phyloP scores from a whole-genome alignment of 257 asterid genomes.

The Solanum pinnatisectum region DNA sequence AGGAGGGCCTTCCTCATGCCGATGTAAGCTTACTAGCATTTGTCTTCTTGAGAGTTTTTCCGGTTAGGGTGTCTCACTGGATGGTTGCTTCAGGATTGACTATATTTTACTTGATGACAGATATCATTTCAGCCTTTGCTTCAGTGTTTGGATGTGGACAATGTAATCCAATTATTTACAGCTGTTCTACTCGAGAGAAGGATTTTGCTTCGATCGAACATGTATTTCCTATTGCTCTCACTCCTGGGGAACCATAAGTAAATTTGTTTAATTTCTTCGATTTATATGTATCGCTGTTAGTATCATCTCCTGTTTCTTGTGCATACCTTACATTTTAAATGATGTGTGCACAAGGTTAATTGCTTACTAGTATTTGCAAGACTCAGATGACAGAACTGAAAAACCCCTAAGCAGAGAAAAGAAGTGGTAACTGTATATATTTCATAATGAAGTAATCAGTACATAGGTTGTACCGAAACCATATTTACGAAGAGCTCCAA shows the following conservation, averaged over 20 bases:
- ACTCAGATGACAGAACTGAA: neutral
- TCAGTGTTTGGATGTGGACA: conserved; percentile 97
- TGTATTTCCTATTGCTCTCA: conserved; percentile 34
- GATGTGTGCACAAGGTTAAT: neutral
- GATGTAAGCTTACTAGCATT: conserved; percentile 57
- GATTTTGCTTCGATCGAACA: conserved; percentile 88
- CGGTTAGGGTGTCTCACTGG: neutral
- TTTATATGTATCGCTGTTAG: neutral
- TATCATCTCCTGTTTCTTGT: neutral
- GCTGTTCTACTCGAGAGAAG: conserved; percentile 94
- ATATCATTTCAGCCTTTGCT: conserved; percentile 95
- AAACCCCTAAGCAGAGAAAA: neutral
- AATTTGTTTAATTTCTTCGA: neutral
- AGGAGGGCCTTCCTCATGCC: conserved; percentile 90
- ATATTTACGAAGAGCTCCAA: neutral
- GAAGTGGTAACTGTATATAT: neutral
- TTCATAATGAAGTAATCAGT: neutral
- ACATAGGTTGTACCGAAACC: neutral
- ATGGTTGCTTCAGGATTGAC: neutral
- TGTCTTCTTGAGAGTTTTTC: neutral
- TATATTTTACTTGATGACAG: conserved; percentile 38
- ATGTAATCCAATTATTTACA: conserved; percentile 75
- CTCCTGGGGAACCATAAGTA: neutral
- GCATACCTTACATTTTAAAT: neutral
- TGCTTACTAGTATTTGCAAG: neutral